Conservation (phyloP, 1,139 yeast genomes). For the Taiozyma onychis region DNA sequence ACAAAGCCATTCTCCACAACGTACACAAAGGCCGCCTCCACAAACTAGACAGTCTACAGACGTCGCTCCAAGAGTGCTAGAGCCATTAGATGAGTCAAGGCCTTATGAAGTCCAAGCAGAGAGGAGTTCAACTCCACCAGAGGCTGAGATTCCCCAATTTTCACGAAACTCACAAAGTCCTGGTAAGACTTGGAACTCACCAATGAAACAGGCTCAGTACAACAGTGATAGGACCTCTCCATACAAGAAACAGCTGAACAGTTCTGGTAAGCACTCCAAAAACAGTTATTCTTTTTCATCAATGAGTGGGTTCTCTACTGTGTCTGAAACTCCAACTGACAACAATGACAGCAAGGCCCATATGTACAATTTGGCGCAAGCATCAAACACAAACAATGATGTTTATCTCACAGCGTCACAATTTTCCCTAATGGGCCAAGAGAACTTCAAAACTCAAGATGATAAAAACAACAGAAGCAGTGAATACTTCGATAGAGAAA, state of each 20-base stretch:
- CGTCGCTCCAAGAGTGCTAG: slow-evolving; percentile 7
- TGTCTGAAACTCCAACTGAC: slow-evolving; percentile 11
- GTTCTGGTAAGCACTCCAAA: slow-evolving; percentile 3
- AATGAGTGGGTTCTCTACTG: slow-evolving; percentile 19
- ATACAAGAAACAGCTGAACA: neutral
- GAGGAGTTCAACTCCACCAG: slow-evolving; percentile 2
- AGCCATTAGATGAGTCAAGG: slow-evolving; percentile 8
- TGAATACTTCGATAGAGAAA: neutral
- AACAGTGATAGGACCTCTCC: neutral
- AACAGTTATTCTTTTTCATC: slow-evolving; percentile 18
- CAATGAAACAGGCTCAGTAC: neutral
- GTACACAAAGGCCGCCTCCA: neutral
- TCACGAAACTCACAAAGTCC: neutral
- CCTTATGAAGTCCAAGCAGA: slow-evolving; percentile 1
- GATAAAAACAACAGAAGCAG: neutral
- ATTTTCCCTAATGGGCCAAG: slow-evolving; percentile 22
- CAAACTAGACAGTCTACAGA: neutral
- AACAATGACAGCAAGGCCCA: slow-evolving; percentile 11
- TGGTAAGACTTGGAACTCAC: neutral
- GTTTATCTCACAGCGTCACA: slow-evolving; percentile 40
- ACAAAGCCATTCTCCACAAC: neutral
- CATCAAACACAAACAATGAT: slow-evolving; percentile 28
- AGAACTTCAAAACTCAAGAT: neutral
- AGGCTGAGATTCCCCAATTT: neutral
- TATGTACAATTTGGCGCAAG: slow-evolving; percentile 21